Evolutionary conservation across 1,139 yeast species (phyloP).

Genomic region (Debaryomyces nepalensis): DNA sequence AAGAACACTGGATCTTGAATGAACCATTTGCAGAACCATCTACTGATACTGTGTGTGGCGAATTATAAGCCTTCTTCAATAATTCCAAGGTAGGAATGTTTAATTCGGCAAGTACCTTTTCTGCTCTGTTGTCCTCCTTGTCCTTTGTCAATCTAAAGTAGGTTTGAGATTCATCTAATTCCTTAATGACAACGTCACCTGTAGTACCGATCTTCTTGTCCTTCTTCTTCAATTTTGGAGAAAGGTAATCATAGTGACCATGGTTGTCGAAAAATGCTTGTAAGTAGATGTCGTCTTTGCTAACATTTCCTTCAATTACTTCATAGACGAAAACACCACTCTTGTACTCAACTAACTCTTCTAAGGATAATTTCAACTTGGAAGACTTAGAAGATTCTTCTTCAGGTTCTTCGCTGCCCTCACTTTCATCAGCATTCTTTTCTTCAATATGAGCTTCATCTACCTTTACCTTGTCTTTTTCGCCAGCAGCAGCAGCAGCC

Average conservation of each 20-base stretch:
- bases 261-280: constrained; percentile 78
- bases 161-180: constrained; percentile 73
- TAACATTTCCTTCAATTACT: constrained; percentile 59
- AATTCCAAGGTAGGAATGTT: constrained; percentile 71
- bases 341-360: constrained; percentile 62
- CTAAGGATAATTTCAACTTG: constrained; percentile 63
- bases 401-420: constrained; percentile 38
- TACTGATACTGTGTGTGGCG: constrained; percentile 56
- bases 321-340: constrained; percentile 80
- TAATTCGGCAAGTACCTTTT: constrained; percentile 64
- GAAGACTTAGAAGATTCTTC: constrained; percentile 30
- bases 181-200: constrained; percentile 76
- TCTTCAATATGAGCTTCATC: constrained; percentile 29
- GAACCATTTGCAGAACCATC: constrained; percentile 52
- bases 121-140: constrained; percentile 56
- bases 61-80: constrained; percentile 64
- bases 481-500: constrained; percentile 14
- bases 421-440: constrained; percentile 34
- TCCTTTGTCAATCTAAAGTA: constrained; percentile 64
- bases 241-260: constrained; percentile 62
- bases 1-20: constrained; percentile 66
- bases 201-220: constrained; percentile 55
- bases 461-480: constrained; percentile 32
- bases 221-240: constrained; percentile 50
- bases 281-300: constrained; percentile 59